Conservation (phyloP, 495 filamentous ascomycete species). For the Xylaria sp. region DNA sequence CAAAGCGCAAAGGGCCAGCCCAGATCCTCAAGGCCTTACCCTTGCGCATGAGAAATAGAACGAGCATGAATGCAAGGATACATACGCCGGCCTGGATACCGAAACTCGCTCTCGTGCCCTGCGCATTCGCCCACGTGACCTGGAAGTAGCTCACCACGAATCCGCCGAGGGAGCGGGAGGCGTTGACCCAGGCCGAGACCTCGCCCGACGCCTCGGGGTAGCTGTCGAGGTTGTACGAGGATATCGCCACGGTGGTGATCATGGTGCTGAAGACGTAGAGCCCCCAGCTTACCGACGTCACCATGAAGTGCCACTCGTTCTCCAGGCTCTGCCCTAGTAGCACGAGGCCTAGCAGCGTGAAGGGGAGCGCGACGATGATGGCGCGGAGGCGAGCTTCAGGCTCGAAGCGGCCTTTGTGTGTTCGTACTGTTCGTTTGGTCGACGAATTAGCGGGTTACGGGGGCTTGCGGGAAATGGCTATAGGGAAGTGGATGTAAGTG, state of each 20-base stretch:
- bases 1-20: constrained; percentile 38
- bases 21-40: constrained; percentile 53
- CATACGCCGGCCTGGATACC: constrained; percentile 59
- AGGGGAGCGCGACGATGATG: constrained; percentile 56
- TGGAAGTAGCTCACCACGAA: constrained; percentile 63
- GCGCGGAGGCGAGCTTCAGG: constrained; percentile 65
- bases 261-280: constrained; percentile 67
- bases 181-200: constrained; percentile 61
- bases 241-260: constrained; percentile 67
- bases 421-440: constrained; percentile 37
- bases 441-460: neutral
- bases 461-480: neutral
- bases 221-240: constrained; percentile 65
- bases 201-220: constrained; percentile 65
- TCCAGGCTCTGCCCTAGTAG: constrained; percentile 64
- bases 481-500: neutral
- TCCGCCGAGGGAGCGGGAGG: constrained; percentile 52
- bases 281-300: constrained; percentile 60
- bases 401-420: constrained; percentile 61
- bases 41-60: constrained; percentile 51
- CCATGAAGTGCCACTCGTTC: constrained; percentile 62
- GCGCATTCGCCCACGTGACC: constrained; percentile 44
- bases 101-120: constrained; percentile 51
- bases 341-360: constrained; percentile 59
- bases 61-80: constrained; percentile 47